These are phyloP conservation scores for Thraustochytrium sp. DNA, from an alignment of 352 stramenopile species.

Conservation along the genomic window DNA sequence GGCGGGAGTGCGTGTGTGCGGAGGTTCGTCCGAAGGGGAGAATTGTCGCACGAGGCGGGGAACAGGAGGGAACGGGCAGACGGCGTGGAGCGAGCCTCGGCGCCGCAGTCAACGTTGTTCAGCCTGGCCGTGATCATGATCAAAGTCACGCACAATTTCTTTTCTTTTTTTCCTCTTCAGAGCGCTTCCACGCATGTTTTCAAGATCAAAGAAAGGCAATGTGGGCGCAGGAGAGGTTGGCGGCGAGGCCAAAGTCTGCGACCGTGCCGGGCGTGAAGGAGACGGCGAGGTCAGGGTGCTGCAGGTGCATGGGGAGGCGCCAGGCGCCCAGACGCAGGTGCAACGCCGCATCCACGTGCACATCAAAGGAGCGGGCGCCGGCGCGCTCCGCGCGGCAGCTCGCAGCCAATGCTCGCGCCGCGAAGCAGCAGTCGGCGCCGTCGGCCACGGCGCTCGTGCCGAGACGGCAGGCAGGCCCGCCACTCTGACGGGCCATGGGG, in stretches of 20 bases:
- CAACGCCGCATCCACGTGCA: background rate
- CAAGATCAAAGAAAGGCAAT: background rate
- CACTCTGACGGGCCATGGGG: background rate
- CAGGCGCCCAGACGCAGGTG: background rate
- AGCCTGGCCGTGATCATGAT: no score
- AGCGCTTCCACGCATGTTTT: no score
- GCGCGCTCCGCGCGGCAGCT: background rate
- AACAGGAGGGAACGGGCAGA: no score
- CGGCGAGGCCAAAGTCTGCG: background rate
- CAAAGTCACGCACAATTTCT: no score
- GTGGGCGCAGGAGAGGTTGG: background rate
- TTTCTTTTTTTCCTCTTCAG: no score
- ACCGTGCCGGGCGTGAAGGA: background rate
- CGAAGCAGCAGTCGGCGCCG: conserved; percentile 13
- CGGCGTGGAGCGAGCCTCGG: no score
- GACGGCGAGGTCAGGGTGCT: background rate
- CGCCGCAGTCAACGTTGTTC: no score
- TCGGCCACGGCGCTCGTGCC: background rate
- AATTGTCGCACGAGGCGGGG: no score
- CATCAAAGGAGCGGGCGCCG: background rate
- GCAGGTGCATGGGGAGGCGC: background rate
- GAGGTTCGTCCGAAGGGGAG: no score
- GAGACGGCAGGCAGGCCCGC: background rate
- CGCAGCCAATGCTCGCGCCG: background rate
- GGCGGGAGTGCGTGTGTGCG: no score